Base-by-base conservation (phyloP, 1,284 basidiomycete species). In the Puccinia novopanici region DNA sequence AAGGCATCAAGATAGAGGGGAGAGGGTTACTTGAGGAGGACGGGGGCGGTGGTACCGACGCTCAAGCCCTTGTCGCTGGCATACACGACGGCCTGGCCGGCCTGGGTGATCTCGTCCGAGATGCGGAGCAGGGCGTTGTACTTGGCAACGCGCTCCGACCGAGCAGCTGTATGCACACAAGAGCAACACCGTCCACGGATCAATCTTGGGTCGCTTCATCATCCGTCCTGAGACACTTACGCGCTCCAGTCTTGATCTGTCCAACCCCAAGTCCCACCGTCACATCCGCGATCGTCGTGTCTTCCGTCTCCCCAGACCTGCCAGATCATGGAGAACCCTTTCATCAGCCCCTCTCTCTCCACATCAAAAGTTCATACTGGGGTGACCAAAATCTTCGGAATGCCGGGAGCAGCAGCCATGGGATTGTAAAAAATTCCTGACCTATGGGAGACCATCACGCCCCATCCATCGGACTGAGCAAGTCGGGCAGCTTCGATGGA, bases 401-500 rank as follows among this genome's bases (percentile, higher is more conserved):
- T 40, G 40, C 19, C 61, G 2, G n/a, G 19, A 40, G 34, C 9
- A 42, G 37, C 8, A 30, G 4, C 15, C 61, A 9, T 4, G 6
- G 22, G 27, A 8, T 40, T 6, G 59, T 63, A 17, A 40, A 63
- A 86, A 83, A 98, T 95, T 86, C 96, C 96, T 83, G 92, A 95
- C 84, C 97, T 95, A 91, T 99, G 97, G 83, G 95, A 98, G 87
- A 97, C 93, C 96, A 99, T 99, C 88, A 98, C 93, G 87, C 93
- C 95, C 96, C 96, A 99, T 83, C 93, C 93, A 86, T 95, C 94
- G 59, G 93, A 95, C 88, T 98, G 95, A 77, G 95, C 88, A 85
- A 99, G 93, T 88, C 98, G 95, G 82, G 95, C 70, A 17, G 94
- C 94, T 87, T 95, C 92, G 87, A 96, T 98, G 54, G 96, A 98